These are phyloP conservation scores for Tirmania nivea DNA, from an alignment of 495 filamentous ascomycete genomes.

Conservation along the genomic window DNA sequence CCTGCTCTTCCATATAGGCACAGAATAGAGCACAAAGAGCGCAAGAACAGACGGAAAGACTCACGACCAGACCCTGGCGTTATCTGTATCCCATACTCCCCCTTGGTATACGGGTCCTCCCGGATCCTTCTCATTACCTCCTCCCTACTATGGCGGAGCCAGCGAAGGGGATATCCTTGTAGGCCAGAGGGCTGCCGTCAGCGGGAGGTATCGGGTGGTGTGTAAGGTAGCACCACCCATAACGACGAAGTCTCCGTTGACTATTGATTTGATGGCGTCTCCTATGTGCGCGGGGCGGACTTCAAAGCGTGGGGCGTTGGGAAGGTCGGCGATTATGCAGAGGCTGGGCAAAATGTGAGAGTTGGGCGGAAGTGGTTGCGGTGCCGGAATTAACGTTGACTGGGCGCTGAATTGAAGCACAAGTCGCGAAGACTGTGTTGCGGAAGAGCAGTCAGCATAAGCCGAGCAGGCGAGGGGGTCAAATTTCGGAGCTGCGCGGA, in stretches of 20 bases:
- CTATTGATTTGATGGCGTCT: background rate
- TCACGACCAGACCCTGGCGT: slow-evolving; percentile 18
- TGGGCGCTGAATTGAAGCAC: too few relatives aligned
- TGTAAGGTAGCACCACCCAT: background rate
- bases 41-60: background rate
- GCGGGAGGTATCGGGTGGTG: slow-evolving; percentile 26
- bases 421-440: too few relatives aligned
- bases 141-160: slow-evolving; percentile 46
- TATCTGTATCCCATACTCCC: slow-evolving; percentile 62
- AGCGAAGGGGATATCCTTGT: slow-evolving; percentile 32
- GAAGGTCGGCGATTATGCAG: background rate
- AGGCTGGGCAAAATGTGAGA: background rate
- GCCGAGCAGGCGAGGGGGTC: too few relatives aligned
- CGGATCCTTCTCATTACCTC: slow-evolving; percentile 40
- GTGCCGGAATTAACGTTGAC: too few relatives aligned
- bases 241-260: background rate
- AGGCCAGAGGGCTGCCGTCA: slow-evolving; percentile 32
- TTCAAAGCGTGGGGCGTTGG: background rate
- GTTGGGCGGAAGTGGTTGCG: too few relatives aligned
- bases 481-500: too few relatives aligned
- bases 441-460: too few relatives aligned
- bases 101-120: slow-evolving; percentile 45
- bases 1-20: too few relatives aligned
- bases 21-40: too few relatives aligned
- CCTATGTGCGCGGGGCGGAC: background rate